phyloP scores from a whole-genome alignment of 371 early-diverging fungal genomes.

The Mucor lusitanicus region DNA sequence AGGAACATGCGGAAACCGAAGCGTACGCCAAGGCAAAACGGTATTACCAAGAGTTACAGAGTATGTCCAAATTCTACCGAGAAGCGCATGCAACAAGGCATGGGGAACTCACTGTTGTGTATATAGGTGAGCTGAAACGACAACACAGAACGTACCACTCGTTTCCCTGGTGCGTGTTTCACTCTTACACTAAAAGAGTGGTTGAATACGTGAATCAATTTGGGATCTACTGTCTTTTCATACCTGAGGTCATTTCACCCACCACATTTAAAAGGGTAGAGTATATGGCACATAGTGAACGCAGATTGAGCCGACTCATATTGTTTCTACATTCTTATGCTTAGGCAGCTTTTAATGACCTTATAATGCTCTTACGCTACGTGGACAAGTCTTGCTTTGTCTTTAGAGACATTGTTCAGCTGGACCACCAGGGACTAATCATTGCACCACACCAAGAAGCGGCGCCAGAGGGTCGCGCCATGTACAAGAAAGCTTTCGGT shows the following conservation, averaged over 20 bases:
- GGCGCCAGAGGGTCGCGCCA: too few species aligned
- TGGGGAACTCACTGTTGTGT: background rate
- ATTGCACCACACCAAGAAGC: too few species aligned
- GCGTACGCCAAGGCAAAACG: background rate
- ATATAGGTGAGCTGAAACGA: background rate
- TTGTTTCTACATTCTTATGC: too few species aligned
- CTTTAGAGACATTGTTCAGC: too few species aligned
- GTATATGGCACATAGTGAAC: too few species aligned
- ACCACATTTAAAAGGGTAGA: background rate
- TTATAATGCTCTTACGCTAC: too few species aligned
- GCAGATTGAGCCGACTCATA: too few species aligned
- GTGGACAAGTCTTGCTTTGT: too few species aligned
- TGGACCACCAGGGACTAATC: too few species aligned
- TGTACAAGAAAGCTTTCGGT: too few species aligned
- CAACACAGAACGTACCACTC: background rate
- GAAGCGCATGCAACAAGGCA: background rate
- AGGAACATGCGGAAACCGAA: background rate
- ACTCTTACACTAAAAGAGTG: background rate
- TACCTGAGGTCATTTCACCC: background rate
- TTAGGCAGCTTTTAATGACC: too few species aligned
- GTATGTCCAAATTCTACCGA: background rate
- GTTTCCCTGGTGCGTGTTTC: background rate
- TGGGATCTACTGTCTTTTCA: background rate
- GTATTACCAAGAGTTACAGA: background rate
- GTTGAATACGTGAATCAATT: background rate